Conservation (phyloP, 441 rosid species). For the Sinapis alba region DNA sequence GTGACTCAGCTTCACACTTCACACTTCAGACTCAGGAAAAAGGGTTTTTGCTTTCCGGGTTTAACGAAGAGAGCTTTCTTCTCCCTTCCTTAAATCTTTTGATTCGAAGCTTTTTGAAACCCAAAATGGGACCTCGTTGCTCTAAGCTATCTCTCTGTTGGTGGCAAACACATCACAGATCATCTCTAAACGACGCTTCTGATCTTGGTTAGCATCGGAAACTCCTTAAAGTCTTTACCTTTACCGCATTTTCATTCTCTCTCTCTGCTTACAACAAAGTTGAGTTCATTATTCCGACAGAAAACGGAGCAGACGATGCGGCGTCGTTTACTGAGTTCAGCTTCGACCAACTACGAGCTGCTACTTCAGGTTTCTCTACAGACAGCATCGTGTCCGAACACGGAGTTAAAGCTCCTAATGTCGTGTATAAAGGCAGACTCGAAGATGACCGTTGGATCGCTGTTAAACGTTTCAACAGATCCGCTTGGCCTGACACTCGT, state of each 20-base stretch:
- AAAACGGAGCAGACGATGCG: slow-evolving; percentile 59
- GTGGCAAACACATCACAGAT: slow-evolving; percentile 76
- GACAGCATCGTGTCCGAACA: slow-evolving; percentile 93
- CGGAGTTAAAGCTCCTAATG: slow-evolving; percentile 96
- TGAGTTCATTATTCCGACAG: slow-evolving; percentile 40
- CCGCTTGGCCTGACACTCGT: slow-evolving; percentile 97
- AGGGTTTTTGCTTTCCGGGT: slow-evolving; percentile 41
- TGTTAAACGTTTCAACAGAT: slow-evolving; percentile 81
- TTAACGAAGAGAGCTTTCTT: slow-evolving; percentile 23
- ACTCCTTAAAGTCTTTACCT: slow-evolving; percentile 31
- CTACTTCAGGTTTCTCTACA: slow-evolving; percentile 71
- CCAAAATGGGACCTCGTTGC: slow-evolving; percentile 84
- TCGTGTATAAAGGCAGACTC: slow-evolving; percentile 78
- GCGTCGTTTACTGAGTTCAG: slow-evolving; percentile 79
- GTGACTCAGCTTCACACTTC: slow-evolving; percentile 18
- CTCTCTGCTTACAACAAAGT: slow-evolving; percentile 9
- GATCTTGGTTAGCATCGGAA: slow-evolving; percentile 74
- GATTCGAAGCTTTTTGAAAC: slow-evolving; percentile 31
- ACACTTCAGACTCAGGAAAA: background rate
- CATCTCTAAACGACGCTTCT: slow-evolving; percentile 62
- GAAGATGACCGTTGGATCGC: slow-evolving; percentile 78
- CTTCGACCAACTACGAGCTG: slow-evolving; percentile 76
- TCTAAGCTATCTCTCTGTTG: slow-evolving; percentile 89
- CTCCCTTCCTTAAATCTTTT: slow-evolving; percentile 17
- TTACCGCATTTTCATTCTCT: slow-evolving; percentile 19